A percentile compares a stretch with the other conserved stretches of the same genome.
These are phyloP conservation scores for Capsella rubella DNA, from an alignment of 441 rosid genomes.

Conservation along the genomic window DNA sequence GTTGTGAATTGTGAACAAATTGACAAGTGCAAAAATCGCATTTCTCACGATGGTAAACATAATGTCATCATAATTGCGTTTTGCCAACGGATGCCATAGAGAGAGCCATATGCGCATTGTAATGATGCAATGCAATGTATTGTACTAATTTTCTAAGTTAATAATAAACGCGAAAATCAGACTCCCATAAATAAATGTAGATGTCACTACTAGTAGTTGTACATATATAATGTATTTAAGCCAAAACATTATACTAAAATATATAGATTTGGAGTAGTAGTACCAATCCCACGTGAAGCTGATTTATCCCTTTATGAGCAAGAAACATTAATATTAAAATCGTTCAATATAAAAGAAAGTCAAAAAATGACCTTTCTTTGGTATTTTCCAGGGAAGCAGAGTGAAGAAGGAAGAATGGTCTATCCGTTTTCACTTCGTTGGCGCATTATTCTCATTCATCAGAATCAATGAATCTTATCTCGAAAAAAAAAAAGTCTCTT, in stretches of 20 bases:
- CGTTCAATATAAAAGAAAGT: neutral
- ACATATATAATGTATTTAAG: neutral
- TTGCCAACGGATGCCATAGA: slow-evolving; percentile 2
- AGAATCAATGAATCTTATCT: slow-evolving; percentile 35
- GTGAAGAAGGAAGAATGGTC: slow-evolving; percentile 21
- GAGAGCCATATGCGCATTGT: neutral
- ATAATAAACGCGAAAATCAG: no score
- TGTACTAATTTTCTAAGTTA: no score
- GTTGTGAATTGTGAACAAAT: slow-evolving; percentile 12
- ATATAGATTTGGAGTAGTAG: neutral
- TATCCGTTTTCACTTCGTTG: neutral
- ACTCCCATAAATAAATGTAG: neutral
- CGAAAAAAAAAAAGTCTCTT: neutral
- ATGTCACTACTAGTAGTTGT: neutral
- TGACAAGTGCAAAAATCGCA: slow-evolving; percentile 14
- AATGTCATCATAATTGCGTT: neutral
- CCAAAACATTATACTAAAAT: neutral
- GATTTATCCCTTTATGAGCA: slow-evolving; percentile 23
- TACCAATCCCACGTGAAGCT: slow-evolving; percentile 21
- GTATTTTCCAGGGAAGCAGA: neutral
- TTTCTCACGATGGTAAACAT: neutral
- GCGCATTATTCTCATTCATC: no score
- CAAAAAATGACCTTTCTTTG: no score
- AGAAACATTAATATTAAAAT: slow-evolving; percentile 11
- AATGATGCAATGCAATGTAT: neutral